Percentiles rank a stretch among this genome's conserved stretches.
These are phyloP conservation scores for Coprinopsis marcescibilis DNA, from an alignment of 768 basidiomycete genomes.

Conservation along the genomic window DNA sequence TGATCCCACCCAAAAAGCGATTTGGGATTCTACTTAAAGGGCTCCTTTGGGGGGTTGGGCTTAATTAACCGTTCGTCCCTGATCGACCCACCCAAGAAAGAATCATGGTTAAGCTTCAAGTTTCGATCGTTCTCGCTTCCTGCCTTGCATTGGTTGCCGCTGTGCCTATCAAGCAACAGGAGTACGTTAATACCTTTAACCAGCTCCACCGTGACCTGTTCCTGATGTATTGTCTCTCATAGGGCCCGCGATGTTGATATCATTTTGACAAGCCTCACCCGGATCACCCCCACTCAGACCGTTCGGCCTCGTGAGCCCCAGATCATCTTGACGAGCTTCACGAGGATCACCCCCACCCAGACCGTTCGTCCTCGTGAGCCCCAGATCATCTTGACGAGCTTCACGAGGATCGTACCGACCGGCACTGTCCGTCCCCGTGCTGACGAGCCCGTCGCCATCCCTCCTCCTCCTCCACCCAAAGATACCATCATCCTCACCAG, in stretches of 20 bases:
- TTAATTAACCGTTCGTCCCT: not conserved
- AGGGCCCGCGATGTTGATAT: not conserved
- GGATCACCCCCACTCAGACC: not conserved
- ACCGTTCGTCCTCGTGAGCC: not conserved
- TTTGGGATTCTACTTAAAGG: not conserved
- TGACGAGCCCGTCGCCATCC: not conserved
- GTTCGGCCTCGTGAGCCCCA: not conserved
- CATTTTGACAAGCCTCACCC: not conserved
- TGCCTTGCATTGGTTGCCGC: slow-evolving; percentile 1
- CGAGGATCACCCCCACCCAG: not conserved
- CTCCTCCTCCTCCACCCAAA: no score
- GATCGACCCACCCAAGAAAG: not conserved
- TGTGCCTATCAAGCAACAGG: slow-evolving; percentile 1
- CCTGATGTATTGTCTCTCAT: not conserved
- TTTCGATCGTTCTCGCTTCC: not conserved
- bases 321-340: not conserved
- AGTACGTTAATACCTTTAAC: not conserved
- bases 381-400: not conserved
- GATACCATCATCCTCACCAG: slow-evolving; percentile 1
- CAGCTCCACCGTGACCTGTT: not conserved
- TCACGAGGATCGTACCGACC: not conserved
- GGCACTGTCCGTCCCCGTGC: not conserved
- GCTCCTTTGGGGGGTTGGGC: not conserved
- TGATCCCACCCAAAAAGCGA: not conserved
- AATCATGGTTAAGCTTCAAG: slow-evolving; percentile 3